Base-by-base conservation (phyloP, 2,329 filamentous ascomycete genomes). In the Hirsutella rhossiliensis region DNA sequence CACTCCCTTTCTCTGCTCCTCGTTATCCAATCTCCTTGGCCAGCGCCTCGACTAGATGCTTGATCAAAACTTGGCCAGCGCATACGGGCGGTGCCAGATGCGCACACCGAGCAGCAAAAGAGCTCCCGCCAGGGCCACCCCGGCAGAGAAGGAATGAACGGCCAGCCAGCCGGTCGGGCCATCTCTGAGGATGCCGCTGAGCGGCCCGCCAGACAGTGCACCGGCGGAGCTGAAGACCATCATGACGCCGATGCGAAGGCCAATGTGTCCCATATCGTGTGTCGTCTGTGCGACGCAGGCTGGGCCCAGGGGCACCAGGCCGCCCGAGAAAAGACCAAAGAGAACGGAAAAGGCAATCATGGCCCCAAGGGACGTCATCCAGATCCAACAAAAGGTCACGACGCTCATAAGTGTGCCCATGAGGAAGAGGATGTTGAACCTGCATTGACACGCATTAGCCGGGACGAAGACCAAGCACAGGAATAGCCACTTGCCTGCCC, bases 361-460 rank as follows among this genome's bases (percentile, higher is more conserved):
- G 13, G 42, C 45, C 3, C 42, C 11, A 0, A 53, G 17, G 7
- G 44, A 43, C 1, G 29, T 50, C 49, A 58, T 53, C 44, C 52
- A 32, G 45, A 57, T 45, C 62, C 64, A 60, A 41, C 54, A 46
- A 41, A 60, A 43, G 45, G 62, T 57, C 20, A 61, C 15, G 47
- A 56, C 47, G 54, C 53, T 45, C 4, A 52, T 56, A 2, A 52
- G 15, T 8, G 48, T 28, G 3, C 52, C 45, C 38, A 55, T 50
- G 11, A 55, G 3, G 7, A 52, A 40, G 18, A 62, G 45, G 3
- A 68, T 60, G 40, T 78, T 76, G 43, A 78, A 56, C 8, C 55
- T 47, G 41, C 11, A 31, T 27, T 9, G 31, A 32, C n/a, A 32
- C 12, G 12, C 12, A 12, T 13, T 13, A 32, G n/a, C 31, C 12